Base-by-base conservation (phyloP, 1,284 basidiomycete species). In the Heterobasidion irregulare region DNA sequence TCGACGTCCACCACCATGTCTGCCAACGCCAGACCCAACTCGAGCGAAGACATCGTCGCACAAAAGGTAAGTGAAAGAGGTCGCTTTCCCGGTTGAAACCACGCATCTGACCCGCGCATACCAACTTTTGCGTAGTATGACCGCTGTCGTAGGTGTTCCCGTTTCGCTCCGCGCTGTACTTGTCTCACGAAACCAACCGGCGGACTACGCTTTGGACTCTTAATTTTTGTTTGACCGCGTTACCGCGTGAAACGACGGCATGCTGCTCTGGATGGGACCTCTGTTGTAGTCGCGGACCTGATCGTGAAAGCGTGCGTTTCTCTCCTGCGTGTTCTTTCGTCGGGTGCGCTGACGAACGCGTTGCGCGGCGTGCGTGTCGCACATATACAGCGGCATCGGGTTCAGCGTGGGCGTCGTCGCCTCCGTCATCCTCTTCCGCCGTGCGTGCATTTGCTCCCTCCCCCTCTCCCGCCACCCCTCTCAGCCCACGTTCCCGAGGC, bases 361-460 rank as follows among this genome's bases (percentile, higher is more conserved):
- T 36, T 36, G 19, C n/a, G 2, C 41, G 2, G n/a, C 19, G 18
- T 16, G 12, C 41, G 63, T 76, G 4, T 50, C 18, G 34, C 12
- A n/a, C 6, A 3, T n/a, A 16, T 71, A 70, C 73, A 94, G 94
- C 58, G 94, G 94, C 64, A 84, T 98, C 63, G 96, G 96, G 58
- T 94, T 98, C 72, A 87, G 94, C 65, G 89, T 86, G 48, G 96
- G 96, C 68, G 92, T 99, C 57, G 85, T 98, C 56, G 86, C 92
- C 41, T 97, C 93, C 47, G 96, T 98, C 60, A 82, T 98, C 61
- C 79, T 98, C 69, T 98, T 98, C 85, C 85, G 87, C 71, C 85
- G 96, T 98, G 66, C 74, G 95, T 89, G 16, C 19, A 57, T 34
- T 54, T 26, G 33, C 34, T 58, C 41, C 56, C 26, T 50, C 43